These are phyloP conservation scores for Phytopythium vexans DNA, from an alignment of 352 stramenopile species.

Conservation along the genomic window DNA sequence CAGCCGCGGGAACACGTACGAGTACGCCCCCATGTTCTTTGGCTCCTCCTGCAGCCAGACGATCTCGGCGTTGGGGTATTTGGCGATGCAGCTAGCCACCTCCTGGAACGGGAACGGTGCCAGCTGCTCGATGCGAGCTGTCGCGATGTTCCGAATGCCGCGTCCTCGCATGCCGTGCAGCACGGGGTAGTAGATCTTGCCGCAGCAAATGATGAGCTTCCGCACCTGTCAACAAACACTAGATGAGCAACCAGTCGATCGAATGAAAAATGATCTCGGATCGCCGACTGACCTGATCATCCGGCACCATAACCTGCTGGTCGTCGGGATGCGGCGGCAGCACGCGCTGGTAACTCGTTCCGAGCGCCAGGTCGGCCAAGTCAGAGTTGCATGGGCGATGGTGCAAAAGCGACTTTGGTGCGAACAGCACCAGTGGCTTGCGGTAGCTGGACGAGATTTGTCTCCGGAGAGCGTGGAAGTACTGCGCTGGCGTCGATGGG, in stretches of 20 bases:
- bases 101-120: conserved; percentile 98
- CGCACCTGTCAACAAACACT: conserved; percentile 41
- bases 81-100: conserved; percentile 85
- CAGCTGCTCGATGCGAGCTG: conserved; percentile 77
- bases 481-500: conserved; percentile 91
- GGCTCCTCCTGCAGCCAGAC: conserved; percentile 98
- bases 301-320: conserved; percentile 52
- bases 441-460: conserved; percentile 68
- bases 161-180: conserved; percentile 56
- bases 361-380: conserved; percentile 54
- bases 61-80: conserved; percentile 95
- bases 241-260: neutral
- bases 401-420: conserved; percentile 81
- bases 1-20: conserved; percentile 91
- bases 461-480: conserved; percentile 94
- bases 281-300: conserved; percentile 46
- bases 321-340: conserved; percentile 74
- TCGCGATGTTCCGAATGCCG: conserved; percentile 62
- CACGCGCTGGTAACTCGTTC: conserved; percentile 63
- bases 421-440: conserved; percentile 81
- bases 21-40: conserved; percentile 98
- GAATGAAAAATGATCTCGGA: neutral
- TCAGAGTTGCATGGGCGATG: conserved; percentile 81
- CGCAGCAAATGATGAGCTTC: conserved; percentile 76
- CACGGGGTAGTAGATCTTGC: conserved; percentile 85